These are phyloP conservation scores for Stropharia rugosoannulata DNA, from an alignment of 768 basidiomycete species.

Conservation along the genomic window DNA sequence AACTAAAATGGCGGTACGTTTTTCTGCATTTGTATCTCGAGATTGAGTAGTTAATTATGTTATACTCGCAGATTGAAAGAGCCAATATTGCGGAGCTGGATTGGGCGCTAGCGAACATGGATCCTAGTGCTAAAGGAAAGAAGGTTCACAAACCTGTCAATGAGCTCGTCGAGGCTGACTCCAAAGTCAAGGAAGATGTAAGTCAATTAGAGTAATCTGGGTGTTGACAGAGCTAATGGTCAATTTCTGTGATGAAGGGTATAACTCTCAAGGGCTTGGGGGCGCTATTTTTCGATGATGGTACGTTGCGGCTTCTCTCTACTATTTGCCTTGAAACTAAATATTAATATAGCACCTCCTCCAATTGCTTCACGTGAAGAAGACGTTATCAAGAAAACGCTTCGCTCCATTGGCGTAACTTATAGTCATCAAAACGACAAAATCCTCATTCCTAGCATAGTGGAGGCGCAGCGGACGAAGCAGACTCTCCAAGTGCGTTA, in stretches of 20 bases:
- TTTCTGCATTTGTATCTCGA: not conserved
- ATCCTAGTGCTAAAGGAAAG: constrained; percentile 23
- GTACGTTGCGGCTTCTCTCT: constrained; percentile 31
- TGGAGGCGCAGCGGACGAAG: constrained; percentile 64
- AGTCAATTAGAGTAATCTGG: constrained; percentile 1
- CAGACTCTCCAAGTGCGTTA: constrained; percentile 47
- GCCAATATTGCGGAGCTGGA: constrained; percentile 74
- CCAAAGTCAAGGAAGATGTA: constrained; percentile 39
- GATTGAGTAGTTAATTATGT: not conserved
- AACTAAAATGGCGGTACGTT: constrained; percentile 70
- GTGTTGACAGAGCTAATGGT: not conserved
- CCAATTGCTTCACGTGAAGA: constrained; percentile 32
- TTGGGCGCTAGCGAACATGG: constrained; percentile 76
- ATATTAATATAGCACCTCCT: constrained; percentile 33
- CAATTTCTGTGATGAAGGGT: constrained; percentile 29
- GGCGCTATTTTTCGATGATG: constrained; percentile 70
- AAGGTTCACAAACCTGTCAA: constrained; percentile 26
- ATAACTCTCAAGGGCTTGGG: constrained; percentile 57
- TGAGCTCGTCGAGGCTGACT: constrained; percentile 47
- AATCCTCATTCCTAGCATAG: constrained; percentile 62
- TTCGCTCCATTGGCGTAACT: constrained; percentile 60
- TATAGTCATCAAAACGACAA: constrained; percentile 80
- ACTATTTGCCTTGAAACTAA: not conserved
- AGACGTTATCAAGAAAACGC: constrained; percentile 49
- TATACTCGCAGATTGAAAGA: constrained; percentile 62